phyloP scores from a whole-genome alignment of 352 stramenopile species.

The Lagenidium sp. region DNA sequence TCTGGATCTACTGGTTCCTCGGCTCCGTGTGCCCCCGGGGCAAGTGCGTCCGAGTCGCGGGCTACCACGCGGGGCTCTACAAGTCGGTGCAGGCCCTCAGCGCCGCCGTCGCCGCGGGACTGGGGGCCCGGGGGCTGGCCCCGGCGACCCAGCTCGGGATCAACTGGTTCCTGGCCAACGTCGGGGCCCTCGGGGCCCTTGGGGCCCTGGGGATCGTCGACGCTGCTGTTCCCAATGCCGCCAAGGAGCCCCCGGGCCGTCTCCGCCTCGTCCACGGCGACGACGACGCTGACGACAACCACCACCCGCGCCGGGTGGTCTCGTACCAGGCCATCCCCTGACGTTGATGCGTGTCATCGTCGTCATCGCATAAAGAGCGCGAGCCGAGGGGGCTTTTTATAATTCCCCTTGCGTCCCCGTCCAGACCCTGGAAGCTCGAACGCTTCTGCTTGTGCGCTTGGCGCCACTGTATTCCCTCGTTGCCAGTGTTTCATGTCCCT shows the following conservation, averaged over 20 bases:
- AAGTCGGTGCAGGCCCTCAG: constrained; percentile 48
- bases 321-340: too few relatives aligned
- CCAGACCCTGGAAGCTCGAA: too few relatives aligned
- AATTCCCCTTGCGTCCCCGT: too few relatives aligned
- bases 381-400: not conserved
- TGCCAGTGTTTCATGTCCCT: not conserved
- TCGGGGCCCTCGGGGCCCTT: constrained; percentile 11
- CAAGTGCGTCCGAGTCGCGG: constrained; percentile 20
- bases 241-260: not conserved
- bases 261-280: not conserved
- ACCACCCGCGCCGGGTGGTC: too few relatives aligned
- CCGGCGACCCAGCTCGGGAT: constrained; percentile 19
- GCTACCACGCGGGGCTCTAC: constrained; percentile 53
- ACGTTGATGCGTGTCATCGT: too few relatives aligned
- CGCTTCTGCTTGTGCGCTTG: not conserved
- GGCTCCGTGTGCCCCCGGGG: constrained; percentile 24
- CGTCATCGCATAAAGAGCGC: not conserved
- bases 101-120: constrained; percentile 25
- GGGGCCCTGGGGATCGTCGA: constrained; percentile 4
- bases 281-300: not conserved
- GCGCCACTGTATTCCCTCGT: not conserved
- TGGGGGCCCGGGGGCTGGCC: constrained; percentile 16
- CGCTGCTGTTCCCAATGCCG: not conserved
- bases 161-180: constrained; percentile 24
- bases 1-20: constrained; percentile 79